Conservation (phyloP, 371 early-diverging fungal species). For the Mortierella sp. region DNA sequence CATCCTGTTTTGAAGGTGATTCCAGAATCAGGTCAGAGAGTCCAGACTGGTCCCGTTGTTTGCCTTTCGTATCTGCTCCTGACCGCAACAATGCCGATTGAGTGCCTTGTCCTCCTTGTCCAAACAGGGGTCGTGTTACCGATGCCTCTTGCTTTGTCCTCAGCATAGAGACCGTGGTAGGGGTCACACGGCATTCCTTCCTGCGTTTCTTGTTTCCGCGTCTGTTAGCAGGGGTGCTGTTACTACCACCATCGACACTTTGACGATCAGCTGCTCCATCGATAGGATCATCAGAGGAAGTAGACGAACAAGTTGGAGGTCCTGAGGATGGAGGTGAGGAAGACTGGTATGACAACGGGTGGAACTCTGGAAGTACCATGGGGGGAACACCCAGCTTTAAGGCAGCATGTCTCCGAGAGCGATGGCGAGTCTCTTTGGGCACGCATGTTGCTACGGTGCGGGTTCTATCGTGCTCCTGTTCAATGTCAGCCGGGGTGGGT, state of each 20-base stretch:
- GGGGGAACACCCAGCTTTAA: constrained; percentile 8
- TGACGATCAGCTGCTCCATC: no score
- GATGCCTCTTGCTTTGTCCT: constrained; percentile 1
- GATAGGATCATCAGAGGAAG: no score
- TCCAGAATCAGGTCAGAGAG: neutral
- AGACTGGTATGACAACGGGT: constrained; percentile 13
- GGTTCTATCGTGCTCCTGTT: neutral
- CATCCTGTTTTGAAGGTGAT: neutral
- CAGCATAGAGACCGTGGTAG: neutral
- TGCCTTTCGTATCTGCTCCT: constrained; percentile 19
- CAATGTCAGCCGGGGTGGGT: constrained; percentile 25
- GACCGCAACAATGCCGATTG: constrained; percentile 14
- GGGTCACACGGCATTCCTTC: constrained; percentile 17
- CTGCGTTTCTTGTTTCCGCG: constrained; percentile 29
- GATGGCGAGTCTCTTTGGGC: neutral
- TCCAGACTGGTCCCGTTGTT: constrained; percentile 11
- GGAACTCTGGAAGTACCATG: neutral
- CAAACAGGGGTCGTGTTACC: constrained; percentile 15
- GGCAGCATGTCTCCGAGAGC: constrained; percentile 2
- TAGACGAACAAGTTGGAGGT: no score
- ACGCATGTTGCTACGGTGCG: neutral
- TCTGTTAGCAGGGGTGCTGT: neutral
- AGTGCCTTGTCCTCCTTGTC: constrained; percentile 12
- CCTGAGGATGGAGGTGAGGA: constrained; percentile 10
- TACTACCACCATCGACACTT: neutral